Conservation (phyloP, 2,329 filamentous ascomycete genomes). For the Samsoniella hepiali region DNA sequence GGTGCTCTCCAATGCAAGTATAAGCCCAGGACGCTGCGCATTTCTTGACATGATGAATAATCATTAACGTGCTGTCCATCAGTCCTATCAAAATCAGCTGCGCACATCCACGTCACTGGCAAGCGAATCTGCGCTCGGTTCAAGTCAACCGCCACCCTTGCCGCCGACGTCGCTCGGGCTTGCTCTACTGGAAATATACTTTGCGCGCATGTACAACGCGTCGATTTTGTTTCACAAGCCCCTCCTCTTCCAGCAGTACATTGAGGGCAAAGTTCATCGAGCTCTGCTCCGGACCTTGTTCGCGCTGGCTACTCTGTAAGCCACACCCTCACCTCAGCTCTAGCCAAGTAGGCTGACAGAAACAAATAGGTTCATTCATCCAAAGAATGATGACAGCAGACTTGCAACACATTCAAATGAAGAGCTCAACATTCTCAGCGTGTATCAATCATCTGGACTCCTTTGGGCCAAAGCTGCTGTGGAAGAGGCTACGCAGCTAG, state of each 20-base stretch:
- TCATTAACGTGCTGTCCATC: neutral
- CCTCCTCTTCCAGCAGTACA: slow-evolving; percentile 6
- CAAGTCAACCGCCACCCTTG: slow-evolving; percentile 1
- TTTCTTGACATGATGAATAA: too few species aligned
- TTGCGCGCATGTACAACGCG: slow-evolving; percentile 6
- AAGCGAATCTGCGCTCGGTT: neutral
- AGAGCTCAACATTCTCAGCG: slow-evolving; percentile 1
- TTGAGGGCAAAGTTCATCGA: slow-evolving; percentile 4
- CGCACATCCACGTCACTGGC: neutral
- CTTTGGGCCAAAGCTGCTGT: slow-evolving; percentile 7
- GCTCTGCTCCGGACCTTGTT: slow-evolving; percentile 11
- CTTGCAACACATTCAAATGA: neutral
- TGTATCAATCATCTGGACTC: slow-evolving; percentile 7
- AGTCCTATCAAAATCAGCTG: slow-evolving; percentile 14
- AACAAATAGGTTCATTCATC: neutral
- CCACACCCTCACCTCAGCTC: too few species aligned
- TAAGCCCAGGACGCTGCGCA: too few species aligned
- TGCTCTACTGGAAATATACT: slow-evolving; percentile 7
- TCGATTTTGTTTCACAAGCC: slow-evolving; percentile 8
- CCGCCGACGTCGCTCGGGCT: slow-evolving; percentile 9
- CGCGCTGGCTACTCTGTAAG: slow-evolving; percentile 12
- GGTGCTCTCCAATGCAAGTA: neutral
- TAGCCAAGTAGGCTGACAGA: neutral
- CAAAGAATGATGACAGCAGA: neutral
- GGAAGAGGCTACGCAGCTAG: neutral